Base-by-base conservation (phyloP, 305 asterid species). In the Rubia tinctorum region DNA sequence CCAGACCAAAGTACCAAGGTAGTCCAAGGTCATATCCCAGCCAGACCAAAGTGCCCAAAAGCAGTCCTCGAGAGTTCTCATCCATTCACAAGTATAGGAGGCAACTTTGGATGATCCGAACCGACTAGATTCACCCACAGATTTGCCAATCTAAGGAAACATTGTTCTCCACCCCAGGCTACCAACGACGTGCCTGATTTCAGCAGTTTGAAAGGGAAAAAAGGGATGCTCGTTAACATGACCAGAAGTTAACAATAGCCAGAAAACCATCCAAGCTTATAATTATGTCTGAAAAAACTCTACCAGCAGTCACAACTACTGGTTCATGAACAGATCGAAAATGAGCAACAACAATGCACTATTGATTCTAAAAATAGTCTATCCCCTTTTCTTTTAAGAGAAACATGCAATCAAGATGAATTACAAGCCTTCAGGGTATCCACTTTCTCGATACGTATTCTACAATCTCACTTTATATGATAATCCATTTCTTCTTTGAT, bases 111-210 rank as follows among this genome's bases (percentile, higher is more conserved):
- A 79, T 89, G 89, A 74, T 79, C 75, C 45, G 47, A 23, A 79
- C 89, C 88, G 44, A 92, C 74, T 77, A 88, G 78, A 80, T 92
- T 90, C 55, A 82, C 87, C 90, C 92, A 87, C 72, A 92, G 75
- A 79, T 92, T 92, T 68, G 90, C 98, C 44, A 92, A 87, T 65
- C 88, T 82, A 71, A 88, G 82, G 75, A 90, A 84, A 78, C 85
- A 92, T 53, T 73, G 82, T 45, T 85, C 85, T 23, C 83, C 82
- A 75, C 82, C 90, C 96, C 96, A 88, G 64, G 22, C 75, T 5
- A 83, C 76, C 77, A 87, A 76, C 79, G 85, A 80, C 90, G 85
- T 70, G 9, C 89, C 98, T 92, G 89, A 45, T 82, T 78, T 62
- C 25, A 14, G 60, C 71, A 67, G 79, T 60, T 72, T 61, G 34